Evolutionary conservation across 495 filamentous ascomycete species (phyloP).

Genomic region (Rostrohypoxylon terebratum): DNA sequence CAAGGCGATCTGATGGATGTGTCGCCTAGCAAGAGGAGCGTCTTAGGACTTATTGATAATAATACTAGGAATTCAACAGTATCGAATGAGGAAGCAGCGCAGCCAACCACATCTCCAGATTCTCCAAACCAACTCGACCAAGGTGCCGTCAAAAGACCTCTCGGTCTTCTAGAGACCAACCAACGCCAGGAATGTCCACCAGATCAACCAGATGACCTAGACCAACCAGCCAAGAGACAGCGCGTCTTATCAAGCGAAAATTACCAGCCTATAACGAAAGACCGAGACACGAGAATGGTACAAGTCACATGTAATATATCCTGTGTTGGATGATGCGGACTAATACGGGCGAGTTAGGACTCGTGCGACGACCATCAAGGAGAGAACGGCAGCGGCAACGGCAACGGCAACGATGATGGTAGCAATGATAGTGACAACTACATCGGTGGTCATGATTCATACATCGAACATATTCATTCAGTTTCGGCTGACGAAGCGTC

Average conservation of each 20-base stretch:
- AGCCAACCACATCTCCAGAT: conserved; percentile 12
- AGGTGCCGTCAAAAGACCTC: conserved; percentile 36
- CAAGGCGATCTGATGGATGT: conserved; percentile 47
- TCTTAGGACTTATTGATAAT: conserved; percentile 56
- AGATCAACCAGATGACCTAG: conserved; percentile 2
- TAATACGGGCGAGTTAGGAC: conserved; percentile 26
- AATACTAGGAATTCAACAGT: conserved; percentile 49
- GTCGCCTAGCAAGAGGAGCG: conserved; percentile 59
- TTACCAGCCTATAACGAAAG: not conserved
- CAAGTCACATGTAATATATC: not conserved
- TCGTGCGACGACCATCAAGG: not conserved
- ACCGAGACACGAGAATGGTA: conserved; percentile 5
- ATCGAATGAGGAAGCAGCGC: conserved; percentile 20
- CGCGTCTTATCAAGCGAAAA: conserved; percentile 29
- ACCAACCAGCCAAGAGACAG: conserved; percentile 38
- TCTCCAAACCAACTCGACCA: conserved; percentile 1
- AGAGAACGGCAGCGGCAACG: not conserved
- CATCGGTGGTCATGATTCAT: conserved; percentile 13
- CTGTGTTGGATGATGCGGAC: not conserved
- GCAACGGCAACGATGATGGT: conserved; percentile 1
- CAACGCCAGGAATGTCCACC: not conserved
- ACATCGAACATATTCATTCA: conserved; percentile 34
- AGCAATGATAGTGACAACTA: not conserved
- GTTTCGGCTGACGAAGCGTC: conserved; percentile 48
- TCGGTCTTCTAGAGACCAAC: conserved; percentile 41